Percentiles rank a stretch among this genome's conserved stretches.
Evolutionary conservation across 2,329 filamentous ascomycete genomes (phyloP).

Genomic region (Cordyceps pruinosa): DNA sequence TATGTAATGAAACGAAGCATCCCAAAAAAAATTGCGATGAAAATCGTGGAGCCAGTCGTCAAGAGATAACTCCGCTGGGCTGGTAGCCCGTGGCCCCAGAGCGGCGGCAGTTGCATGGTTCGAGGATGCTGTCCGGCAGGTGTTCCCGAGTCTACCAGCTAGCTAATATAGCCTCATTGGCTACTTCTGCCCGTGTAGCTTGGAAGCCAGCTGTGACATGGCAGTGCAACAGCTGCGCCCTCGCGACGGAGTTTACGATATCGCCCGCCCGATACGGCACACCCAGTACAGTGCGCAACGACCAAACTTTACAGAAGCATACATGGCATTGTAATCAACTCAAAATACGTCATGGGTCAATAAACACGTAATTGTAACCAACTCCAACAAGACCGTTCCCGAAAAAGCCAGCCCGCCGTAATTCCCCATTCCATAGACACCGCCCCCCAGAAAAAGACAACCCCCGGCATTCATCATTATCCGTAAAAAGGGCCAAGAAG

Average conservation of each 20-base stretch:
- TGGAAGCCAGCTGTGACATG: no score
- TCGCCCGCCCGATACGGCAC: not conserved
- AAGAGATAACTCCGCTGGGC: no score
- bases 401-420: not conserved
- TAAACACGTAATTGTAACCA: not conserved
- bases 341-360: not conserved
- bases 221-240: no score
- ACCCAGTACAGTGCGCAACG: not conserved
- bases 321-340: not conserved
- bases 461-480: not conserved
- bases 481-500: not conserved
- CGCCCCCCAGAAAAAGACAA: not conserved
- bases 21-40: no score
- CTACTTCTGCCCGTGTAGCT: no score
- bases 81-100: no score
- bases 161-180: no score
- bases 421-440: not conserved
- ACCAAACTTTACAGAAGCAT: not conserved
- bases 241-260: not conserved
- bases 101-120: no score
- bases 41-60: no score
- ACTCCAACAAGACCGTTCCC: not conserved
- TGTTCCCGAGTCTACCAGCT: no score
- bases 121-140: no score
- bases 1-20: no score